Conservation (phyloP, 1,139 yeast species). For the Kodamaea plutei region DNA sequence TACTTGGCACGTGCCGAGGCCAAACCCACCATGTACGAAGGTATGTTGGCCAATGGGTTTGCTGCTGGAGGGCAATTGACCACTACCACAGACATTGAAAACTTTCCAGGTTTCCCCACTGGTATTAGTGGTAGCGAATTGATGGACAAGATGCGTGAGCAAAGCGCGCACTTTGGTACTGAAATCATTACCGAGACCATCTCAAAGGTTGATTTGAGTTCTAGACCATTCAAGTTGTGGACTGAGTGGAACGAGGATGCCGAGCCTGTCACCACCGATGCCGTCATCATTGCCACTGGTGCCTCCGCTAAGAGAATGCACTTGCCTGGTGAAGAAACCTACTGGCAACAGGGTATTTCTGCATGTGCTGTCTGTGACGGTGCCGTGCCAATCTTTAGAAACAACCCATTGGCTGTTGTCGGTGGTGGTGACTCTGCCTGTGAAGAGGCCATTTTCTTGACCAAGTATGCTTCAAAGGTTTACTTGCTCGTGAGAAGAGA, state of each 20-base stretch:
- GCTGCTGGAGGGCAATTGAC: slow-evolving; percentile 99
- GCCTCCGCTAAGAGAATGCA: slow-evolving; percentile 94
- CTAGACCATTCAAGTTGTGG: slow-evolving; percentile 94
- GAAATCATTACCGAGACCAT: slow-evolving; percentile 92
- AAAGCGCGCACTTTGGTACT: slow-evolving; percentile 84
- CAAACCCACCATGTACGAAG: slow-evolving; percentile 90
- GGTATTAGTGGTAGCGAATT: slow-evolving; percentile 86
- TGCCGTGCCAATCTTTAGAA: slow-evolving; percentile 97
- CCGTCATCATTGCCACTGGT: slow-evolving; percentile 92
- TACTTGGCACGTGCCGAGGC: slow-evolving; percentile 95
- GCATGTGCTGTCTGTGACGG: slow-evolving; percentile 99
- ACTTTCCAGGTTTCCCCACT: slow-evolving; percentile 97
- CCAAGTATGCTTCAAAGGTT: slow-evolving; percentile 96
- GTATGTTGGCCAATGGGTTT: slow-evolving; percentile 93
- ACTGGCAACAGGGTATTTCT: slow-evolving; percentile 98
- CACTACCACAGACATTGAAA: slow-evolving; percentile 95
- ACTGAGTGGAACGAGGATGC: slow-evolving; percentile 87
- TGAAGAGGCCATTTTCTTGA: slow-evolving; percentile 94
- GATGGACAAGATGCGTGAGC: slow-evolving; percentile 92
- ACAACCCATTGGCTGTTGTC: slow-evolving; percentile 92
- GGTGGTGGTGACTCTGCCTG: slow-evolving; percentile 99
- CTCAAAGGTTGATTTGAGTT: slow-evolving; percentile 80
- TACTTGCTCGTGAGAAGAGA: slow-evolving; percentile 91
- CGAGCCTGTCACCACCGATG: slow-evolving; percentile 89
- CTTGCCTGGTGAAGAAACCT: slow-evolving; percentile 92